Conservation (phyloP, 768 basidiomycete species). For the Termitomyces sp. region DNA sequence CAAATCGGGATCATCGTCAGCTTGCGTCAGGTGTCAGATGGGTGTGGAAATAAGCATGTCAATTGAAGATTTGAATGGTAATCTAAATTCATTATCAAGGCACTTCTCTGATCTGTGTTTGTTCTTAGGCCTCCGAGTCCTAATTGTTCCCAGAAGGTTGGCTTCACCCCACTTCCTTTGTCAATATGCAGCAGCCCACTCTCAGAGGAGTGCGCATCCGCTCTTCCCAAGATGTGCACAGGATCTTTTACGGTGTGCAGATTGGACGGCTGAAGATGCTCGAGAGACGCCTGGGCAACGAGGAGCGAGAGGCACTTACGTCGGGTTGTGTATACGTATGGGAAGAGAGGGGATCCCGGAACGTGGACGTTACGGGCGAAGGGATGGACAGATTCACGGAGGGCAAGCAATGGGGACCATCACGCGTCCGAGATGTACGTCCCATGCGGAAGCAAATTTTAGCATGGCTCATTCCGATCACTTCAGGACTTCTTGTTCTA, state of each 20-base stretch:
- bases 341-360: slow-evolving; percentile 70
- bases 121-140: neutral
- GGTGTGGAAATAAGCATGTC: slow-evolving; percentile 12
- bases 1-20: slow-evolving; percentile 35
- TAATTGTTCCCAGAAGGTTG: neutral
- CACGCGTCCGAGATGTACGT: slow-evolving; percentile 76
- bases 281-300: slow-evolving; percentile 71
- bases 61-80: slow-evolving; percentile 15
- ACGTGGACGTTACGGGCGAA: slow-evolving; percentile 71
- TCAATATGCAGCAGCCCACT: slow-evolving; percentile 62
- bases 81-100: slow-evolving; percentile 22
- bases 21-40: slow-evolving; percentile 1
- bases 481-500: slow-evolving; percentile 80
- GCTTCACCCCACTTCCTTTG: neutral
- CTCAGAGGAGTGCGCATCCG: slow-evolving; percentile 72
- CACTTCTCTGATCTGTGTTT: slow-evolving; percentile 10
- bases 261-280: slow-evolving; percentile 66
- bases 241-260: slow-evolving; percentile 73
- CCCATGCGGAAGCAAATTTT: slow-evolving; percentile 12
- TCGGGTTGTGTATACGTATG: slow-evolving; percentile 60
- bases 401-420: slow-evolving; percentile 79
- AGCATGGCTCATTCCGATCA: slow-evolving; percentile 13
- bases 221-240: slow-evolving; percentile 75
- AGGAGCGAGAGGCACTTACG: slow-evolving; percentile 60
- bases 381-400: slow-evolving; percentile 87